Evolutionary conservation across 495 filamentous ascomycete genomes (phyloP).

Genomic region (Lepidopterella palustris): DNA sequence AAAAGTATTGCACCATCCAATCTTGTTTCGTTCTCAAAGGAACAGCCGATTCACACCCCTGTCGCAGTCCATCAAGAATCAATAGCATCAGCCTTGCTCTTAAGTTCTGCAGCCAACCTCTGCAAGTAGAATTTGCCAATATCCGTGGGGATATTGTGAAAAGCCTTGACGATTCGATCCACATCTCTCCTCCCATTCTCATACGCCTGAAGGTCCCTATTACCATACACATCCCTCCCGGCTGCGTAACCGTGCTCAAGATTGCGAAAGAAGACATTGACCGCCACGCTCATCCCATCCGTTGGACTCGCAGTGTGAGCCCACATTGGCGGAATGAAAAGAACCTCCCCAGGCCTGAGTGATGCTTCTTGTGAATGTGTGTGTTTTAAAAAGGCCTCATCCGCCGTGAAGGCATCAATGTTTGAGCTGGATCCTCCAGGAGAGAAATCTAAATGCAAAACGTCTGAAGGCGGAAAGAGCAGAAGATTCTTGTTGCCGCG

Average conservation of each 20-base stretch:
- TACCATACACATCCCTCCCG: conserved; percentile 82
- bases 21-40: too few species aligned
- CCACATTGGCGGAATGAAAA: conserved; percentile 80
- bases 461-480: conserved; percentile 73
- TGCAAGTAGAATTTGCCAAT: conserved; percentile 68
- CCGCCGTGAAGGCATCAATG: conserved; percentile 57
- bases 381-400: conserved; percentile 40
- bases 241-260: conserved; percentile 61
- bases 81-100: conserved; percentile 25
- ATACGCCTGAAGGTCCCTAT: conserved; percentile 76
- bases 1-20: too few species aligned
- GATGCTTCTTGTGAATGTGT: conserved; percentile 63
- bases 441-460: conserved; percentile 59
- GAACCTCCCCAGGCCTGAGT: conserved; percentile 62
- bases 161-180: conserved; percentile 58
- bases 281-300: conserved; percentile 59
- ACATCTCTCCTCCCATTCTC: conserved; percentile 72
- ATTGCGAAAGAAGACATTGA: conserved; percentile 82
- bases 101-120: conserved; percentile 66
- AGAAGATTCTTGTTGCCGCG: conserved; percentile 62
- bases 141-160: conserved; percentile 59
- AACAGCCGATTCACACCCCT: too few species aligned
- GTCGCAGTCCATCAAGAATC: background rate
- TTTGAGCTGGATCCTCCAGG: conserved; percentile 76
- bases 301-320: conserved; percentile 68